A percentile compares a stretch with the other conserved stretches of the same genome.
These are phyloP conservation scores for Filobasidium uniguttulatum DNA, from an alignment of 1,284 basidiomycete species.

Conservation along the genomic window DNA sequence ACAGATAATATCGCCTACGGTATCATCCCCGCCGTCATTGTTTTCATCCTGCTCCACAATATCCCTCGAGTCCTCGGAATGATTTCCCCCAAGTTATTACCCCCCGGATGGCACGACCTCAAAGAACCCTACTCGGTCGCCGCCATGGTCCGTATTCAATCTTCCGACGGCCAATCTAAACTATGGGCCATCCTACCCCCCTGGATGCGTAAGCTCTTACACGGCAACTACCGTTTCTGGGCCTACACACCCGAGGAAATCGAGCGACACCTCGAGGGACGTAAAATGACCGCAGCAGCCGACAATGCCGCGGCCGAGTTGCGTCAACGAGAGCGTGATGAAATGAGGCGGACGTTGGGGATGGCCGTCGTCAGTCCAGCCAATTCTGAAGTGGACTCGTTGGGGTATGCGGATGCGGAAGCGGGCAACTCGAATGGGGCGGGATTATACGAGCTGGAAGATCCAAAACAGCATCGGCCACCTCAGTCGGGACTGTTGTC, in stretches of 20 bases:
- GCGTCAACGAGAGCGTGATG: slow-evolving; percentile 23
- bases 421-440: background rate
- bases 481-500: background rate
- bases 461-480: background rate
- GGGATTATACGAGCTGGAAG: slow-evolving; percentile 1
- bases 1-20: slow-evolving; percentile 62
- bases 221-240: slow-evolving; percentile 30
- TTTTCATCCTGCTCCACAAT: slow-evolving; percentile 61
- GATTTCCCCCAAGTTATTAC: slow-evolving; percentile 47
- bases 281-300: slow-evolving; percentile 17
- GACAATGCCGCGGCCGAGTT: slow-evolving; percentile 20
- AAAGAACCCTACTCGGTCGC: slow-evolving; percentile 23
- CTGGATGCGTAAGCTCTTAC: slow-evolving; percentile 47
- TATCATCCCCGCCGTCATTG: slow-evolving; percentile 62
- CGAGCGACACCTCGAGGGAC: slow-evolving; percentile 20
- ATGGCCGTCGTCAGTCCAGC: slow-evolving; percentile 3
- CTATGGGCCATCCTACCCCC: slow-evolving; percentile 43
- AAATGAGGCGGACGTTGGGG: slow-evolving; percentile 18
- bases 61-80: slow-evolving; percentile 49
- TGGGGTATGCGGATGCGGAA: background rate
- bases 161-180: slow-evolving; percentile 12
- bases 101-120: slow-evolving; percentile 42
- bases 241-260: slow-evolving; percentile 24
- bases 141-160: slow-evolving; percentile 20
- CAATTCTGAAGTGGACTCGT: background rate